Evolutionary conservation across 2,329 filamentous ascomycete genomes (phyloP).

Genomic region (Pseudogymnoascus pannorum): DNA sequence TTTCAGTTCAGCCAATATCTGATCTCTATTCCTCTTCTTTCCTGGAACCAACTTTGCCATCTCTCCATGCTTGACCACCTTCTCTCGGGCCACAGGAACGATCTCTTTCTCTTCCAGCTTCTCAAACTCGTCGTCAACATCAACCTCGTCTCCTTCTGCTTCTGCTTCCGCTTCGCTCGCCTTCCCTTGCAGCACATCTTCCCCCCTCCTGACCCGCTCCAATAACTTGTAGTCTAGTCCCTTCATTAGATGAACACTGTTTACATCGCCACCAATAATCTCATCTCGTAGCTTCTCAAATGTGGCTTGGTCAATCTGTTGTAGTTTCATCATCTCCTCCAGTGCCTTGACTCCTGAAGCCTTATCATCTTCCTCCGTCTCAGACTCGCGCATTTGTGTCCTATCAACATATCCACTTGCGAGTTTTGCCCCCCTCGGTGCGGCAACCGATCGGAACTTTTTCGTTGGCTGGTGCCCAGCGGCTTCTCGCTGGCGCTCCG

Average conservation of each 20-base stretch:
- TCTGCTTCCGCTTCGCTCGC: conserved; percentile 18
- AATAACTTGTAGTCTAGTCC: conserved; percentile 81
- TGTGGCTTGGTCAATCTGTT: conserved; percentile 71
- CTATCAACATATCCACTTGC: conserved; percentile 80
- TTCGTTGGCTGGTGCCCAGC: conserved; percentile 47
- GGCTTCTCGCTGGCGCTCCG: conserved; percentile 47
- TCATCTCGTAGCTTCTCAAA: conserved; percentile 70
- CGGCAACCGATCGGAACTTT: conserved; percentile 65
- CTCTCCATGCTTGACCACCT: conserved; percentile 49
- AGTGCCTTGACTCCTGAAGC: conserved; percentile 66
- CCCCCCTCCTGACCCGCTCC: conserved; percentile 59
- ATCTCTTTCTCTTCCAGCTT: conserved; percentile 49
- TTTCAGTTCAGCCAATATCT: conserved; percentile 61
- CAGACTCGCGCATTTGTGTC: conserved; percentile 54
- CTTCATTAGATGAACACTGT: conserved; percentile 81
- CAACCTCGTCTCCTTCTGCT: conserved; percentile 27
- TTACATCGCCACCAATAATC: conserved; percentile 74
- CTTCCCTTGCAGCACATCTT: conserved; percentile 46
- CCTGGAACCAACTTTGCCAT: conserved; percentile 49
- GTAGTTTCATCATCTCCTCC: conserved; percentile 73
- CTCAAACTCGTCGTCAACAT: conserved; percentile 62
- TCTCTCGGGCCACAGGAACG: conserved; percentile 42
- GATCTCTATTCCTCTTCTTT: conserved; percentile 56
- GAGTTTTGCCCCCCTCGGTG: conserved; percentile 75
- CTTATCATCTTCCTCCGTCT: conserved; percentile 46